A percentile compares a stretch with the other conserved stretches of the same genome.
Evolutionary conservation across 208 protist genomes (phyloP).

Genomic region (Leptomonas seymouri): DNA sequence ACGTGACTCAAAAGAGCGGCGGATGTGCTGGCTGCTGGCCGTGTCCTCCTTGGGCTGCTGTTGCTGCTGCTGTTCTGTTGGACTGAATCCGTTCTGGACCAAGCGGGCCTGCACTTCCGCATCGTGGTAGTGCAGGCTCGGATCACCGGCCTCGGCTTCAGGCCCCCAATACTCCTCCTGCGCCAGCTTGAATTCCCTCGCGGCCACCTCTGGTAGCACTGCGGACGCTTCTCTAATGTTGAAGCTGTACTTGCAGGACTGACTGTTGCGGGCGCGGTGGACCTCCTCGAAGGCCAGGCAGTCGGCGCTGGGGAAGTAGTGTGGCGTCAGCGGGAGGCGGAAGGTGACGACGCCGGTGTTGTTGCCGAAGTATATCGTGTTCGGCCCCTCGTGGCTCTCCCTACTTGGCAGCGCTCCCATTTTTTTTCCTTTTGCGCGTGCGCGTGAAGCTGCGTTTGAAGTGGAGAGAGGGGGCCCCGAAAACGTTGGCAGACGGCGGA

Average conservation of each 20-base stretch:
- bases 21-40: not conserved
- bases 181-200: slow-evolving; percentile 14
- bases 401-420: slow-evolving; percentile 63
- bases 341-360: slow-evolving; percentile 37
- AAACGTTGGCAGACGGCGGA: too few species aligned
- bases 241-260: slow-evolving; percentile 59
- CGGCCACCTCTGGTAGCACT: slow-evolving; percentile 21
- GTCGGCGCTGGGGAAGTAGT: slow-evolving; percentile 50
- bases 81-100: slow-evolving; percentile 4
- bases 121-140: slow-evolving; percentile 33
- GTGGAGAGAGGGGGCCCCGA: too few species aligned
- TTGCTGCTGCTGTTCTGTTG: not conserved
- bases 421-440: not conserved
- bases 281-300: slow-evolving; percentile 55
- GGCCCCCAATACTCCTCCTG: slow-evolving; percentile 29
- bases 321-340: slow-evolving; percentile 41
- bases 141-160: slow-evolving; percentile 30
- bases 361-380: slow-evolving; percentile 37
- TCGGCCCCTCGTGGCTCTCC: slow-evolving; percentile 43
- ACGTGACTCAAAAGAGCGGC: slow-evolving; percentile 16
- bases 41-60: not conserved
- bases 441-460: too few species aligned
- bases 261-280: slow-evolving; percentile 37
- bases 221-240: slow-evolving; percentile 29
- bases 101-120: slow-evolving; percentile 6